Evolutionary conservation across 2,329 filamentous ascomycete species (phyloP).

Genomic region (Ascosphaera pollenicola): DNA sequence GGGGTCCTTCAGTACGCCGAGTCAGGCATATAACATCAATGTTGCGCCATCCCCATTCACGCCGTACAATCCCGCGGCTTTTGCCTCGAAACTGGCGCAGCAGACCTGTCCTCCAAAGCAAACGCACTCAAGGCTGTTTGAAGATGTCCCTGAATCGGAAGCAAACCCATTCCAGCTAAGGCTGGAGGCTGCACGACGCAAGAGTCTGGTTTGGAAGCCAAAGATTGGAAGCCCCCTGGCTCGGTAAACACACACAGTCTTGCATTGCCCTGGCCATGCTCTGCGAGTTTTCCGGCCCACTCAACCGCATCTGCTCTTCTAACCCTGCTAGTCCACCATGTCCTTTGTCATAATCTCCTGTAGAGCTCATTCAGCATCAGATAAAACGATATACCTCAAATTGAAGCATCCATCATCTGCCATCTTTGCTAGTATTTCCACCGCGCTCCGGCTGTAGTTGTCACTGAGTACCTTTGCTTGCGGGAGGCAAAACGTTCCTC

Average conservation of each 20-base stretch:
- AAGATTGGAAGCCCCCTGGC: constrained; percentile 52
- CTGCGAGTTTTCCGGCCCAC: no score
- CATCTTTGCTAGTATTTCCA: no score
- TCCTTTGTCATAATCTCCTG: no score
- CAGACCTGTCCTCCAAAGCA: constrained; percentile 34
- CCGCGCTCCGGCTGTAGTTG: no score
- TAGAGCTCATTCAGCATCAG: no score
- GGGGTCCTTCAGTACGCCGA: neutral
- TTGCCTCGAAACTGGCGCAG: constrained; percentile 21
- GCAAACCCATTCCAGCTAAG: constrained; percentile 28
- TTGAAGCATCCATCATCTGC: no score
- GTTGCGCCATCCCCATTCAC: constrained; percentile 22
- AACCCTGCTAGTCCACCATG: neutral
- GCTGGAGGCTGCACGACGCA: constrained; percentile 49
- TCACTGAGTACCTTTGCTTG: no score
- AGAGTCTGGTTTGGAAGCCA: constrained; percentile 58
- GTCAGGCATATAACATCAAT: constrained; percentile 12
- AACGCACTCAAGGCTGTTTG: constrained; percentile 8
- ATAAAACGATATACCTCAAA: no score
- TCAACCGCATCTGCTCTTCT: no score
- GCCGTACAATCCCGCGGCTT: constrained; percentile 23
- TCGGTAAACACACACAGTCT: constrained; percentile 17
- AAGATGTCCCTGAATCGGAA: neutral
- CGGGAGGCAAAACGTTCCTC: no score
- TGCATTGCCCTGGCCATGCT: no score